phyloP scores from a whole-genome alignment of 305 asterid genomes.

The Fraxinus greggii region DNA sequence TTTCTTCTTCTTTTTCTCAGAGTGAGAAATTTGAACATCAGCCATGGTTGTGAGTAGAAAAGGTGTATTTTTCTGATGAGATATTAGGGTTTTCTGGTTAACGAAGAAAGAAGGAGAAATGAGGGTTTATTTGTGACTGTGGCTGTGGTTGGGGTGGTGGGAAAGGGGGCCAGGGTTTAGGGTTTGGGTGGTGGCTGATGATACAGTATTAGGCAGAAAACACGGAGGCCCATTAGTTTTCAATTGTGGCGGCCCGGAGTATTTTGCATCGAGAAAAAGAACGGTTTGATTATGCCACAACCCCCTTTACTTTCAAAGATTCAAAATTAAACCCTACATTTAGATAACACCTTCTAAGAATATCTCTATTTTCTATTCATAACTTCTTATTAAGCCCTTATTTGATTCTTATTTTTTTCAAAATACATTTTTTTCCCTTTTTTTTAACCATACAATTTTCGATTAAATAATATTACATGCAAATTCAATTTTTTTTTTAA shows the following conservation, averaged over 20 bases:
- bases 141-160: neutral
- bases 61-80: neutral
- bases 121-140: neutral
- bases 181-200: constrained; percentile 9
- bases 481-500: too few species aligned
- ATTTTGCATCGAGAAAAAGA: too few species aligned
- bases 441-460: too few species aligned
- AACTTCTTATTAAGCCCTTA: neutral
- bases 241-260: neutral
- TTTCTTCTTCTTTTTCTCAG: constrained; percentile 82
- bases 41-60: constrained; percentile 48
- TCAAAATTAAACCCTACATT: neutral
- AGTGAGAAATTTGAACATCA: constrained; percentile 51
- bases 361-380: neutral
- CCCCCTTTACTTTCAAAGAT: too few species aligned
- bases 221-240: neutral
- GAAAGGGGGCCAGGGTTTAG: constrained; percentile 17
- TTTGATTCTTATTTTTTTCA: too few species aligned
- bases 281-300: too few species aligned
- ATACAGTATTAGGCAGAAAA: neutral
- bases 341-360: neutral
- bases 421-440: too few species aligned
- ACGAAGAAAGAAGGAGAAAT: neutral
- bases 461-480: too few species aligned
- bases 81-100: neutral